Evolutionary conservation across 179 eudicot genomes (phyloP).

Genomic region (Spinacia oleracea): DNA sequence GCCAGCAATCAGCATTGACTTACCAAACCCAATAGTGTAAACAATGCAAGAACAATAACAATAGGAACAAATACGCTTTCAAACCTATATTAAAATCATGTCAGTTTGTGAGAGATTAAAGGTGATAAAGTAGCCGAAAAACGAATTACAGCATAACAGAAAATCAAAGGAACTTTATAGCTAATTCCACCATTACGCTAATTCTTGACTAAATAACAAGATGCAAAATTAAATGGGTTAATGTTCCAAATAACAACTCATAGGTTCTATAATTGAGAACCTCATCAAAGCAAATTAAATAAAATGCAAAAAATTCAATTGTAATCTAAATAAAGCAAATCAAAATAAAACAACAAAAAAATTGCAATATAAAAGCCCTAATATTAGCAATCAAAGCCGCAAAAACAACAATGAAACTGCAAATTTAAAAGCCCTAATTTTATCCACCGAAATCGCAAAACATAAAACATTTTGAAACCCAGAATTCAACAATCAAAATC

Average conservation of each 20-base stretch:
- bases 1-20: slow-evolving; percentile 27
- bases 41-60: slow-evolving; percentile 63
- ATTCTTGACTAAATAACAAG: not conserved
- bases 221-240: not conserved
- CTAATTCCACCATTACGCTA: not conserved
- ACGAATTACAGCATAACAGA: not conserved
- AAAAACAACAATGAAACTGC: too few species aligned
- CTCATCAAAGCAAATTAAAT: too few species aligned
- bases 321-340: too few species aligned
- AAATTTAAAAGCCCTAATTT: too few species aligned
- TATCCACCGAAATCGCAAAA: too few species aligned
- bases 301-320: too few species aligned
- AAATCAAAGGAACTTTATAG: not conserved
- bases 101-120: not conserved
- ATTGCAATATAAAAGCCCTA: too few species aligned
- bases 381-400: too few species aligned
- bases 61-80: slow-evolving; percentile 94
- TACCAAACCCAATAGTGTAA: slow-evolving; percentile 88
- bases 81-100: slow-evolving; percentile 45
- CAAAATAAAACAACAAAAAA: too few species aligned
- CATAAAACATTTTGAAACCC: too few species aligned
- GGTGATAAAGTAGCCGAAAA: not conserved
- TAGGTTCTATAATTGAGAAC: too few species aligned
- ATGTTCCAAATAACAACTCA: not conserved
- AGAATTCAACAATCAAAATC: too few species aligned